Percentiles rank a stretch among this genome's conserved stretches.
Evolutionary conservation across 2,329 filamentous ascomycete genomes (phyloP).

Genomic region (Fusarium abutilonis): DNA sequence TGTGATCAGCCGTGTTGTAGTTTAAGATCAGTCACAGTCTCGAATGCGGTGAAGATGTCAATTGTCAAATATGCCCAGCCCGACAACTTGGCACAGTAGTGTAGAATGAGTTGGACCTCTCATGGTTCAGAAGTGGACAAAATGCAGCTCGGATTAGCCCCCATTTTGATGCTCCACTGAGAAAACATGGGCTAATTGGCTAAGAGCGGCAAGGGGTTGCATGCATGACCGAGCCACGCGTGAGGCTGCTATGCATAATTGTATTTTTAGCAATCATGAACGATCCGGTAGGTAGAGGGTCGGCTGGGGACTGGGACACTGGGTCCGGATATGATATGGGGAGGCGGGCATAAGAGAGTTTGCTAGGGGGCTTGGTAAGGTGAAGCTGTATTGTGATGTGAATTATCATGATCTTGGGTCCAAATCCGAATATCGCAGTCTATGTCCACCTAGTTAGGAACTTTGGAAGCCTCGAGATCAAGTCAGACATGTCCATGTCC

Average conservation of each 20-base stretch:
- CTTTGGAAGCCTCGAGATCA: too few species aligned
- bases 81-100: constrained; percentile 16
- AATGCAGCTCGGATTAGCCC: constrained; percentile 39
- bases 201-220: constrained; percentile 2
- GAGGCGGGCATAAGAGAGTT: not conserved
- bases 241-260: constrained; percentile 42
- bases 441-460: too few species aligned
- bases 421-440: too few species aligned
- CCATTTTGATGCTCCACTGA: constrained; percentile 31
- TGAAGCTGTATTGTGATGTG: not conserved
- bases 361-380: not conserved
- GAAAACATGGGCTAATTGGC: constrained; percentile 39
- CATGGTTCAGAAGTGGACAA: constrained; percentile 33
- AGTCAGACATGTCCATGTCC: too few species aligned
- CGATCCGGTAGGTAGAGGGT: not conserved
- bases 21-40: not conserved
- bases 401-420: not conserved
- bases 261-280: constrained; percentile 38
- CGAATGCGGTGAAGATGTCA: constrained; percentile 31
- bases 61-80: constrained; percentile 9
- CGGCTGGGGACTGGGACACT: not conserved
- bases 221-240: constrained; percentile 37
- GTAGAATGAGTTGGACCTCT: constrained; percentile 25
- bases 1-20: constrained; percentile 17
- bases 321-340: constrained; percentile 24